Conservation (phyloP, 345 rosid genomes). For the Iberis pinnata region DNA sequence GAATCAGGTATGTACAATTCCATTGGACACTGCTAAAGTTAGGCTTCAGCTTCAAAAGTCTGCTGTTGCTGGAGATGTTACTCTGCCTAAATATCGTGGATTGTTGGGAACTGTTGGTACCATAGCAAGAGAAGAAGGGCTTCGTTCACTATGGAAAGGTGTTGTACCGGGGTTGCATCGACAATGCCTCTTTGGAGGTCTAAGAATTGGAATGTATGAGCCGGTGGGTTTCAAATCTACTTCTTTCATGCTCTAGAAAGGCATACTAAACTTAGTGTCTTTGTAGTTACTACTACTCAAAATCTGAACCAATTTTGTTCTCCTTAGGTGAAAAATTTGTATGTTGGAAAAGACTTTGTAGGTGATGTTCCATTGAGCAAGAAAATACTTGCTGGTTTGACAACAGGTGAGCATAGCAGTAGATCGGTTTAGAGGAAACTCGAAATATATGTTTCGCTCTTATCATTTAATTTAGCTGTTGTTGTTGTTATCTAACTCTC, state of each 20-base stretch:
- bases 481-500: conserved; percentile 8
- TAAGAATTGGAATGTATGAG: conserved; percentile 92
- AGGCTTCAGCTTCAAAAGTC: conserved; percentile 97
- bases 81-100: conserved; percentile 76
- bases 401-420: conserved; percentile 62
- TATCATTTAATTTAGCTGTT: not conserved
- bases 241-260: not conserved
- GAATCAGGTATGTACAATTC: conserved; percentile 84
- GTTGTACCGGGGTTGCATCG: conserved; percentile 93
- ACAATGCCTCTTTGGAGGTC: conserved; percentile 88
- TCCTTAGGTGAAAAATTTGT: conserved; percentile 69
- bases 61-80: conserved; percentile 49
- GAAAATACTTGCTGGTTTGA: conserved; percentile 95
- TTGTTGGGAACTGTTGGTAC: conserved; percentile 87
- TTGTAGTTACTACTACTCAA: conserved; percentile 1
- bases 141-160: conserved; percentile 90
- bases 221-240: conserved; percentile 55
- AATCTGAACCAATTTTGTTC: conserved; percentile 4
- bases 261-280: not conserved
- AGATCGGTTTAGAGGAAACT: not conserved
- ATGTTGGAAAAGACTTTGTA: conserved; percentile 73
- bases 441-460: not conserved
- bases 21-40: conserved; percentile 95
- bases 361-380: conserved; percentile 93
- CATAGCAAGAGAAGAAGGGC: conserved; percentile 92